Evolutionary conservation across 768 basidiomycete species (phyloP), one percentile per base, ranked within the genome.

Genomic region (Boletus tomentosulus): DNA sequence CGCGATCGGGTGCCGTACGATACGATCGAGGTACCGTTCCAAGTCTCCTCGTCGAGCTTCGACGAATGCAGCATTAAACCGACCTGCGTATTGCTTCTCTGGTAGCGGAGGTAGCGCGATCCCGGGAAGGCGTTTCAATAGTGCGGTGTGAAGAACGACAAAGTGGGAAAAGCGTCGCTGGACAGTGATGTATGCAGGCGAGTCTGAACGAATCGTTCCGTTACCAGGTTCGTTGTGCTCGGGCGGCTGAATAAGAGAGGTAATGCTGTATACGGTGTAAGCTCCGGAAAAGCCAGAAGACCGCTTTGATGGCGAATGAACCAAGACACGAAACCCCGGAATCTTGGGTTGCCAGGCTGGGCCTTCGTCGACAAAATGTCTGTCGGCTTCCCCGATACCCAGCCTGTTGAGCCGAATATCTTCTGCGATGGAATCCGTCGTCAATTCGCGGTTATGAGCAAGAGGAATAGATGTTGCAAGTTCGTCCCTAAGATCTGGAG

Each of bases 141-240:
- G 71, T 9, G 85, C 82, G 2, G 86, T 83, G 58, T 92, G 86
- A 30, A 95, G 76, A 47, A 85, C 77, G 27, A 86, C 82, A 61
- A 95, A 95, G 54, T 93, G 87, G 4, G 90, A 91, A 72, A 89
- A 95, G 7, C 92, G 84, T 11, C 92, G 78, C 35, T 86, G 76
- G 35, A 93, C 91, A 0, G 86, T 91, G 55, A 92, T 80, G 31
- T 82, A 74, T 10, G 78, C 73, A 1, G 82, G 73, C 2, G 77
- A 71, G 5, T 69, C 54, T 4, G 71, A 65, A 12, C 65, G 58
- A 24, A 55, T 13, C n/a, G 43, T 48, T 27, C 58, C 65, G 12
- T 61, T 62, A 4, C 62, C 60, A 4, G 56, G 57, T 2, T 61
- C 59, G 3, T 65, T 53, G 47, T 31, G 46, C 54, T 61, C 57